phyloP scores from a whole-genome alignment of 352 stramenopile species.

The Globisporangium cederbergense region DNA sequence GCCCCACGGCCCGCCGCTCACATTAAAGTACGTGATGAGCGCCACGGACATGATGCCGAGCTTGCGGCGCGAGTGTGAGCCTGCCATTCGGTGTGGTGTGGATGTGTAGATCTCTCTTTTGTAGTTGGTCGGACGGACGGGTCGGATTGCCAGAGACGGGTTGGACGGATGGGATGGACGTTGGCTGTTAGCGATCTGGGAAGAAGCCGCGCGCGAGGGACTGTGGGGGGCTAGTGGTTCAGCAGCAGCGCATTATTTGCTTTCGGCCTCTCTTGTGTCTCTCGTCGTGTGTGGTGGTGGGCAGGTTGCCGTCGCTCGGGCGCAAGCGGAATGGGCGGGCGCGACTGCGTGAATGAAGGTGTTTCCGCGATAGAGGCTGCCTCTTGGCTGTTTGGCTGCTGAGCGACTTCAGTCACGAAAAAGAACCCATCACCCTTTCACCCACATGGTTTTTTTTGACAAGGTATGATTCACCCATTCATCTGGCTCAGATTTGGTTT shows the following conservation, averaged over 20 bases:
- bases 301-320: neutral
- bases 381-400: neutral
- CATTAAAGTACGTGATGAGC: slow-evolving; percentile 82
- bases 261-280: neutral
- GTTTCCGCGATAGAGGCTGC: neutral
- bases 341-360: neutral
- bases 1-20: slow-evolving; percentile 67
- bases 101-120: neutral
- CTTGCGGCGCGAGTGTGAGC: slow-evolving; percentile 58
- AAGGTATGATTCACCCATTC: no score
- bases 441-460: neutral
- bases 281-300: neutral
- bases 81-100: slow-evolving; percentile 33
- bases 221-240: slow-evolving; percentile 16
- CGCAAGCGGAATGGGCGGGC: neutral
- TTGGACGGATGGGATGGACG: neutral
- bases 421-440: neutral
- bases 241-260: slow-evolving; percentile 23
- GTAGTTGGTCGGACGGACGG: neutral
- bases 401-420: neutral
- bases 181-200: slow-evolving; percentile 12
- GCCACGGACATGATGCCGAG: slow-evolving; percentile 64
- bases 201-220: slow-evolving; percentile 16
- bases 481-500: no score
- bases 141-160: neutral